Evolutionary conservation across 352 stramenopile genomes (phyloP), one percentile per base, ranked within the genome.

Genomic region (Phytophthora europaea): DNA sequence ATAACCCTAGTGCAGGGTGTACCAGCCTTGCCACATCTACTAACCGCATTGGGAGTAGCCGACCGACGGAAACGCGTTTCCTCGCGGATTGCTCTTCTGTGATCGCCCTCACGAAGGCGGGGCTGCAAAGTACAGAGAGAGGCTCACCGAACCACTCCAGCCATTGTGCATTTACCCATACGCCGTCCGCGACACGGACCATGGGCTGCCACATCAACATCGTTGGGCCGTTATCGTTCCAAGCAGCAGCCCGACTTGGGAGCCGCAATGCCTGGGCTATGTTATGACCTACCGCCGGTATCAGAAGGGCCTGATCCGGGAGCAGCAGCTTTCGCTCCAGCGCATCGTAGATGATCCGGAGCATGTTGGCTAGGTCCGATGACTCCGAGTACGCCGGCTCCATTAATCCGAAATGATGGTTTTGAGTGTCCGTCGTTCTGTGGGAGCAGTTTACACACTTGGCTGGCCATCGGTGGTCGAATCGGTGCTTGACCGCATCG

Each of bases 151-250:
- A 60, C 53, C 53, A 48, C 9, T 28, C 31, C 13, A 60, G 31
- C 53, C 53, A 60, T 28, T 60, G 53, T 16, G 53, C 31, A 47
- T 60, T 47, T 16, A 45, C 31, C 53, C 33, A 60, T 4, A 60
- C n/a, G 4, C 53, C 53, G 10, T 58, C 52, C 4, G 10, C 28
- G 18, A 45, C 13, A 10, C 28, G 52, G 8, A 58, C 18, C 52
- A 58, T 43, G 3, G 52, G 28, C 4, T 26, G 23, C 52, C 52
- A 58, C 3, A 26, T 2, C 52, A 26, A 26, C 12, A 7, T 15
- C 28, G 6, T 38, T 10, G 23, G 6, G n/a, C 52, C 26, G 6
- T 20, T 58, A n/a, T 58, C 52, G 10, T 34, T 58, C 52, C 52
- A 58, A 13, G 28, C n/a, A n/a, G n/a, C n/a, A n/a, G 22, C 52